phyloP scores from a whole-genome alignment of 768 basidiomycete genomes.

The Mycena polygramma region DNA sequence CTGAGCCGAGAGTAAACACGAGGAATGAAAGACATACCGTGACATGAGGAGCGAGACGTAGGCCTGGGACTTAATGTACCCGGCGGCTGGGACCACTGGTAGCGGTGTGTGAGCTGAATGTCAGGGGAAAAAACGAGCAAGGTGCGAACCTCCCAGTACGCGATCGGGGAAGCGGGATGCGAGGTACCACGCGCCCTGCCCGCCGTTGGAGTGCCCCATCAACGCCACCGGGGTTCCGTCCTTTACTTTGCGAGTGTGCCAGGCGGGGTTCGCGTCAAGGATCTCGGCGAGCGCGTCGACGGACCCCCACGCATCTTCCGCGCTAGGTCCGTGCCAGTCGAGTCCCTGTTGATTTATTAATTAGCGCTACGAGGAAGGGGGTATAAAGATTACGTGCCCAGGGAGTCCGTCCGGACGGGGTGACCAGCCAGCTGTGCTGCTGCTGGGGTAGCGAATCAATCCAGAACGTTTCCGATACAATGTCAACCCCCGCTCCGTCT shows the following conservation, averaged over 20 bases:
- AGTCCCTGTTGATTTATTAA: constrained; percentile 67
- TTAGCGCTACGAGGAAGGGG: constrained; percentile 1
- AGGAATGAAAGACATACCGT: constrained; percentile 50
- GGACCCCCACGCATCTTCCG: constrained; percentile 74
- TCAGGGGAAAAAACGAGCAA: not conserved
- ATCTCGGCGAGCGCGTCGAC: constrained; percentile 69
- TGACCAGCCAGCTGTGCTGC: constrained; percentile 76
- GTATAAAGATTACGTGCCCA: constrained; percentile 67
- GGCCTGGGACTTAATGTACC: constrained; percentile 88
- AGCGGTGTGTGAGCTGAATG: not conserved
- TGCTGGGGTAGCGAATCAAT: constrained; percentile 70
- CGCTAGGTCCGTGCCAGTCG: constrained; percentile 93
- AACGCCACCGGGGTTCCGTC: constrained; percentile 64
- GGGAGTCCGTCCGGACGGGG: constrained; percentile 86
- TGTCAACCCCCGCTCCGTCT: constrained; percentile 93
- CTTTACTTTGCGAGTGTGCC: constrained; percentile 58
- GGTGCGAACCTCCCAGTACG: constrained; percentile 67
- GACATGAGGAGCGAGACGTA: constrained; percentile 84
- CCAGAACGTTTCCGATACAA: constrained; percentile 70
- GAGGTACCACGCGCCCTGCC: constrained; percentile 89
- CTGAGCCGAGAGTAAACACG: not conserved
- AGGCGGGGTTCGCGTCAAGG: constrained; percentile 50
- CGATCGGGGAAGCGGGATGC: constrained; percentile 84
- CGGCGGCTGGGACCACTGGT: constrained; percentile 81
- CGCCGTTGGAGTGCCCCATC: constrained; percentile 95